A percentile compares a stretch with the other conserved stretches of the same genome.
phyloP scores from a whole-genome alignment of 192 early-diverging fungal species.

The Coemansia sp. region DNA sequence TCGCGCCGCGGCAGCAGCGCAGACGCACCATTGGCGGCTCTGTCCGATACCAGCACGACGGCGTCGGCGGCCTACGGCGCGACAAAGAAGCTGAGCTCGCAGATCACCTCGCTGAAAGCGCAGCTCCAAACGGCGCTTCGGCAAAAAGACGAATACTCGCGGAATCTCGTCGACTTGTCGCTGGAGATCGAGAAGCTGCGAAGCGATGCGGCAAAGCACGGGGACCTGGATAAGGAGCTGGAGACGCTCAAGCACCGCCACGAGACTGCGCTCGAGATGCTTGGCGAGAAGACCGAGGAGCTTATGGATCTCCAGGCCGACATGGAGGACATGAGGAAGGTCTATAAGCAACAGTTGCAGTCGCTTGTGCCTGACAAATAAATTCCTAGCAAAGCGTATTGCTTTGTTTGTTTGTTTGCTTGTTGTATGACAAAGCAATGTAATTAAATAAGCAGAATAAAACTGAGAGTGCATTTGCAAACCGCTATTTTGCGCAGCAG shows the following conservation, averaged over 20 bases:
- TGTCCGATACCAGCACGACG: background rate
- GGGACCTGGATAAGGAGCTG: slow-evolving; percentile 52
- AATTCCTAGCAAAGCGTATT: too few species aligned
- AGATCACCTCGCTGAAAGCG: slow-evolving; percentile 45
- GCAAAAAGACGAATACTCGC: slow-evolving; percentile 44
- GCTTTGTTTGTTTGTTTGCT: too few species aligned
- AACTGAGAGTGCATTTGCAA: too few species aligned
- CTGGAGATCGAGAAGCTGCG: slow-evolving; percentile 61
- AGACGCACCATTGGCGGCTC: slow-evolving; percentile 3
- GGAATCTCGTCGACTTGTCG: slow-evolving; percentile 61
- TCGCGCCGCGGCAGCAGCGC: slow-evolving; percentile 28
- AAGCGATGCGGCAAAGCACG: slow-evolving; percentile 16
- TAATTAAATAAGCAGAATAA: too few species aligned
- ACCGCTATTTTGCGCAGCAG: too few species aligned
- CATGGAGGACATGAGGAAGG: slow-evolving; percentile 77
- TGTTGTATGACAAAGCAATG: too few species aligned
- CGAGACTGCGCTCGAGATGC: slow-evolving; percentile 72
- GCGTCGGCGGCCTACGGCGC: slow-evolving; percentile 6
- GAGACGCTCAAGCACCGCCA: slow-evolving; percentile 59
- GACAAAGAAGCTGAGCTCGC: slow-evolving; percentile 41
- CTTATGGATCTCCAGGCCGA: slow-evolving; percentile 78
- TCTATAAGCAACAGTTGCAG: slow-evolving; percentile 64
- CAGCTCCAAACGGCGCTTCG: slow-evolving; percentile 43
- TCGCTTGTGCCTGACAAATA: slow-evolving; percentile 55
- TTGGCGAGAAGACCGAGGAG: slow-evolving; percentile 87